A percentile compares a stretch with the other conserved stretches of the same genome.
These are phyloP conservation scores for Aspergillus nanangensis DNA, from an alignment of 495 filamentous ascomycete genomes.

Conservation along the genomic window DNA sequence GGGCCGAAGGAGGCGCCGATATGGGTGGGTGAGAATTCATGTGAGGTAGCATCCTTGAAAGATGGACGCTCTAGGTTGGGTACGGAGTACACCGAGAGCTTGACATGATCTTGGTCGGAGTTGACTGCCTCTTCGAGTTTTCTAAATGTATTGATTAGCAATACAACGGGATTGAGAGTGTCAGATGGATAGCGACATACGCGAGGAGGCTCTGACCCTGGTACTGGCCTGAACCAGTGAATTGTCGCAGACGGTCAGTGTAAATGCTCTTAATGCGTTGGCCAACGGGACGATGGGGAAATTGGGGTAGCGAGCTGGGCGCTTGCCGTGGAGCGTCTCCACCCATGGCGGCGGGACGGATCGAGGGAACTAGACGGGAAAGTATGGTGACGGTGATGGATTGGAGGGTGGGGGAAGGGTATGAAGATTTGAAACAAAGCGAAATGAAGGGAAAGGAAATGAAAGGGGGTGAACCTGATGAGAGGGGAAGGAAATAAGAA, in stretches of 20 bases:
- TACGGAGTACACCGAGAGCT: slow-evolving; percentile 81
- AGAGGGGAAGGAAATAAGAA: slow-evolving; percentile 5
- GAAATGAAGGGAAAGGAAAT: slow-evolving; percentile 10
- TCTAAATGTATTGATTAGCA: slow-evolving; percentile 29
- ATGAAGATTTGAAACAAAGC: too few relatives aligned
- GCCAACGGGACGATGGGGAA: slow-evolving; percentile 61
- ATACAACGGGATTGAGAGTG: background rate
- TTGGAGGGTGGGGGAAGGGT: background rate
- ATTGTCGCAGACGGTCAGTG: slow-evolving; percentile 75
- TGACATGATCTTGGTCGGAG: slow-evolving; percentile 69
- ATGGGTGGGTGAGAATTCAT: slow-evolving; percentile 69
- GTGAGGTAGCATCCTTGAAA: slow-evolving; percentile 83
- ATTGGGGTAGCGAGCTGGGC: slow-evolving; percentile 50
- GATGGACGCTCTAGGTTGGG: slow-evolving; percentile 74
- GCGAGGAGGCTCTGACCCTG: slow-evolving; percentile 68
- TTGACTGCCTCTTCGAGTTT: slow-evolving; percentile 73
- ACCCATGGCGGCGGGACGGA: slow-evolving; percentile 35
- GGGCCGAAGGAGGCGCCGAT: slow-evolving; percentile 83
- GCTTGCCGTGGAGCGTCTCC: slow-evolving; percentile 39
- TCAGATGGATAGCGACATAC: slow-evolving; percentile 28
- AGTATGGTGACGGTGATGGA: slow-evolving; percentile 1
- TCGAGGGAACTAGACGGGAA: background rate
- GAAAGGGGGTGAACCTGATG: too few relatives aligned
- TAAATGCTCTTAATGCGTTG: slow-evolving; percentile 87
- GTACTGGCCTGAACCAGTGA: slow-evolving; percentile 80